phyloP scores from a whole-genome alignment of 129 eudicot genomes.

The Chrysanthemum lavandulifolium region DNA sequence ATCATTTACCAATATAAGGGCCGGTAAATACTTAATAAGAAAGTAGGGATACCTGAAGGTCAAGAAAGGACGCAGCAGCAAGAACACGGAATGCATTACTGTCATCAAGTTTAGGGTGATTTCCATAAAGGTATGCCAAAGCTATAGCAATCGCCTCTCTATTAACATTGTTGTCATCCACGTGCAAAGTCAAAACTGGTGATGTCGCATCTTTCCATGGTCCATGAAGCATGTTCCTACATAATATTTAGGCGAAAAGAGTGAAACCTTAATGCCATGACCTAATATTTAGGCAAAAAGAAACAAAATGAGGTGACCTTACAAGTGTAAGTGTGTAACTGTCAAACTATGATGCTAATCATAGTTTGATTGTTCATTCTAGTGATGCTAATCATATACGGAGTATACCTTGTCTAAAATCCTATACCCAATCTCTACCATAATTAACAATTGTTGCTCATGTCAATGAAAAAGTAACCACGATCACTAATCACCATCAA shows the following conservation, averaged over 20 bases:
- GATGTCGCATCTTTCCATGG: conserved; percentile 96
- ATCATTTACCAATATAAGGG: too few species aligned
- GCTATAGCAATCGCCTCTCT: conserved; percentile 90
- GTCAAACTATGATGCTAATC: too few species aligned
- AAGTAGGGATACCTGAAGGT: conserved; percentile 75
- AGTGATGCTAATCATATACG: too few species aligned
- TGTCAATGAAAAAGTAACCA: not conserved
- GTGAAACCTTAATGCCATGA: too few species aligned
- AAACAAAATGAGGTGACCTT: too few species aligned
- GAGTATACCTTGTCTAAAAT: too few species aligned
- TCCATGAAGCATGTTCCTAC: conserved; percentile 97
- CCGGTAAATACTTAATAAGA: not conserved
- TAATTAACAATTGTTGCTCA: too few species aligned
- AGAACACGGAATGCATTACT: conserved; percentile 94
- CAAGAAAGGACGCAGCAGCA: conserved; percentile 99
- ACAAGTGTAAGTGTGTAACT: too few species aligned
- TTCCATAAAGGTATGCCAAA: conserved; percentile 90
- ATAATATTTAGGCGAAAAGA: conserved; percentile 19
- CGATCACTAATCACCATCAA: too few species aligned
- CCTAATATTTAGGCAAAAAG: too few species aligned
- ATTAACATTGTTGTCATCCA: conserved; percentile 89
- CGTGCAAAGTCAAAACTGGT: conserved; percentile 70
- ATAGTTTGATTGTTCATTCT: too few species aligned
- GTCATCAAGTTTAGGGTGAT: conserved; percentile 92
- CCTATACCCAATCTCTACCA: too few species aligned